phyloP scores from a whole-genome alignment of 495 filamentous ascomycete species.

The Penicilliopsis zonata region DNA sequence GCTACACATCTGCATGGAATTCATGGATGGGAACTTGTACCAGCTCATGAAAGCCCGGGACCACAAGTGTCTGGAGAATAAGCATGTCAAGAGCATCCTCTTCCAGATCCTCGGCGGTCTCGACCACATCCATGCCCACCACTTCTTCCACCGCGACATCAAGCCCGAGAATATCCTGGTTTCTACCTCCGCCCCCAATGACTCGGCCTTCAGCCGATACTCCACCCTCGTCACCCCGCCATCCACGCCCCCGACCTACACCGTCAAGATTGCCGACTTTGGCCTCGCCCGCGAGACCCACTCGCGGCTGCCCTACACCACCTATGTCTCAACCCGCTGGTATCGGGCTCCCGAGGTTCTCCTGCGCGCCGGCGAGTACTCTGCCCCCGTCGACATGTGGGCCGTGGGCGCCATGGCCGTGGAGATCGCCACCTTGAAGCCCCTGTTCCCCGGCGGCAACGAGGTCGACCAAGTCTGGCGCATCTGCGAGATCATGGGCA shows the following conservation, averaged over 20 bases:
- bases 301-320: constrained; percentile 92
- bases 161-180: constrained; percentile 99
- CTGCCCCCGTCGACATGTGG: constrained; percentile 97
- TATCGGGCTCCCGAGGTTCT: constrained; percentile 96
- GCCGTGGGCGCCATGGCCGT: constrained; percentile 98
- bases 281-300: constrained; percentile 95
- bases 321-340: constrained; percentile 97
- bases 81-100: constrained; percentile 92
- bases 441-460: constrained; percentile 92
- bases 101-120: constrained; percentile 94
- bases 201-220: constrained; percentile 81
- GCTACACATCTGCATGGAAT: constrained; percentile 98
- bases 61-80: constrained; percentile 80
- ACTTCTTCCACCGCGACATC: constrained; percentile 98
- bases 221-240: constrained; percentile 90
- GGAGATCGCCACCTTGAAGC: constrained; percentile 94
- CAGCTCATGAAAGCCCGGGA: constrained; percentile 98
- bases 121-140: constrained; percentile 92
- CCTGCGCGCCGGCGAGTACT: constrained; percentile 91
- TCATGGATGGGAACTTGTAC: constrained; percentile 99
- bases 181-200: constrained; percentile 76
- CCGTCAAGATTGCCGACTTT: constrained; percentile 98
- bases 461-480: constrained; percentile 99
- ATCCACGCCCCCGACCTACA: constrained; percentile 83
- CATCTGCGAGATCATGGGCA: constrained; percentile 99